Conservation (phyloP, 768 basidiomycete genomes). For the Boletus subcaerulescens region DNA sequence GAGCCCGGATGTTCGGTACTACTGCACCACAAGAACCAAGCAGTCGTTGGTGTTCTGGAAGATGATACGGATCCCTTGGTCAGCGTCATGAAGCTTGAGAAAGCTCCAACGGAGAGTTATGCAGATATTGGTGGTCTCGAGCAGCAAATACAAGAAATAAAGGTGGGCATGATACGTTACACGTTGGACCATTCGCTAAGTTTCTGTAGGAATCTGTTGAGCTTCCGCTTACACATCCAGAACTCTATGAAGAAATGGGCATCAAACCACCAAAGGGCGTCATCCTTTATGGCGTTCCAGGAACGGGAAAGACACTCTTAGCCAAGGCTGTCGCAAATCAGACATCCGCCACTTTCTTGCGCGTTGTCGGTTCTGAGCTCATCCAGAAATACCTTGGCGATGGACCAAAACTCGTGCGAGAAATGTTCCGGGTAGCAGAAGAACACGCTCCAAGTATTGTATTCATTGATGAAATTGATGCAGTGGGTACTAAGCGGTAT, state of each 20-base stretch:
- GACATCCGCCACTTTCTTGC: constrained; percentile 96
- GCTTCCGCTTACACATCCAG: constrained; percentile 94
- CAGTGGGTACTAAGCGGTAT: constrained; percentile 95
- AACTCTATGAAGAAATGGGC: constrained; percentile 99
- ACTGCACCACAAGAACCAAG: constrained; percentile 92
- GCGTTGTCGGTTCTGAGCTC: constrained; percentile 95
- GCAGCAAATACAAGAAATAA: constrained; percentile 97
- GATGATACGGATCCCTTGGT: constrained; percentile 96
- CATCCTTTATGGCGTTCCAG: constrained; percentile 97
- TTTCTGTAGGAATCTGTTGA: constrained; percentile 87
- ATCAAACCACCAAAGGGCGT: constrained; percentile 99
- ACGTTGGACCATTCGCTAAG: neutral
- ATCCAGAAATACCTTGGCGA: constrained; percentile 99
- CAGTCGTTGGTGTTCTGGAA: constrained; percentile 91
- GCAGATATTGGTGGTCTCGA: constrained; percentile 98
- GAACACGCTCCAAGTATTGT: constrained; percentile 98
- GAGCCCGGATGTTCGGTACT: constrained; percentile 96
- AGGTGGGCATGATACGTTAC: constrained; percentile 46
- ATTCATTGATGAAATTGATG: constrained; percentile 99
- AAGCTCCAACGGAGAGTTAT: constrained; percentile 98
- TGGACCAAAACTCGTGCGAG: constrained; percentile 95
- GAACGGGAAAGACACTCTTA: constrained; percentile 96
- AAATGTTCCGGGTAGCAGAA: constrained; percentile 95
- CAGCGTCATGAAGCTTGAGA: constrained; percentile 98
- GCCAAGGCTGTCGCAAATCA: constrained; percentile 98